Evolutionary conservation across 2,329 filamentous ascomycete genomes (phyloP), one percentile per base, ranked within the genome.

Genomic region (Stenocarpella maydis): DNA sequence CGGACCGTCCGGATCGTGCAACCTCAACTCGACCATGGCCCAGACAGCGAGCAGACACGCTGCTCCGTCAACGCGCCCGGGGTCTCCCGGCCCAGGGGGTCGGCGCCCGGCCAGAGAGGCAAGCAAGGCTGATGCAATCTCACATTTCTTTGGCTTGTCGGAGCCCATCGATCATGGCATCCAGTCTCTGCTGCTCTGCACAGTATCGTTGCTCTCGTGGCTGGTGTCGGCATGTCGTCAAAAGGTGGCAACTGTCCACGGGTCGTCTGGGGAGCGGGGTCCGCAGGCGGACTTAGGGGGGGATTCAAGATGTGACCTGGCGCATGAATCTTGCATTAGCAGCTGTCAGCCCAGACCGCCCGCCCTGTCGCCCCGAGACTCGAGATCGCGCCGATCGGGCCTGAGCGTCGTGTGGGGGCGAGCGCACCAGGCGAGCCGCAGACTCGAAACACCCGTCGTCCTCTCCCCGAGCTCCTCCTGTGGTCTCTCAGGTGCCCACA

Each of bases 61-160:
- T 21, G 43, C 28, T 10, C 43, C 2, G 21, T 63, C 19, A 61
- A 41, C 39, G 21, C 12, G 9, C 19, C 7, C 17, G 26, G 10
- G 26, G 26, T 8, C 43, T 31, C 58, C 47, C 58, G 47, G 43
- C 58, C 49, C 58, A 49, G 43, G 58, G n/a, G 58, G 58, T 31
- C 15, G 12, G 12, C 17, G 34, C 19, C 24, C 12, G n/a, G 52
- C 21, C 58, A 34, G 19, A 37, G 28, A 26, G 28, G 12, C n/a
- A 26, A 43, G 26, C 24, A n/a, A 45, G 10, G 41, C 58, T 21
- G 26, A 14, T 31, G 41, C 26, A 24, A 24, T 37, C 68, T 58
- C 58, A 68, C 69, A 63, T 64, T 70, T 70, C 24, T 65, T 70
- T 24, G 55, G 37, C 55, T 70, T 70, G 19, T 70, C 49, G 34